A percentile compares a stretch with the other conserved stretches of the same genome.
Evolutionary conservation across 495 filamentous ascomycete species (phyloP).

Genomic region (Aspergillus sclerotioniger): DNA sequence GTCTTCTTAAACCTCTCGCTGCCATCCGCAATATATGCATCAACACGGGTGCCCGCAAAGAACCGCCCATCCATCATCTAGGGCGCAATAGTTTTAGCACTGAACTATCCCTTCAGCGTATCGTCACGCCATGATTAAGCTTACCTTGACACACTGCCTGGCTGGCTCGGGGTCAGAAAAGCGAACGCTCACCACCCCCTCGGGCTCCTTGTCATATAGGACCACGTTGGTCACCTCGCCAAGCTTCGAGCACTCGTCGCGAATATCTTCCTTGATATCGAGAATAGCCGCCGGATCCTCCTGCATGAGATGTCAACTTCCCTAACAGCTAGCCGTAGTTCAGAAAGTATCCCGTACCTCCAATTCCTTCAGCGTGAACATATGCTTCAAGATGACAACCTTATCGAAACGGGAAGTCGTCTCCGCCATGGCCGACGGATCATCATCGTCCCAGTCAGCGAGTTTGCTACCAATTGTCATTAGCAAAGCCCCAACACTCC

Average conservation of each 20-base stretch:
- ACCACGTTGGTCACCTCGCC: conserved; percentile 88
- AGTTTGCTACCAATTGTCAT: conserved; percentile 60
- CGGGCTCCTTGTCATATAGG: conserved; percentile 83
- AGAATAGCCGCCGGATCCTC: conserved; percentile 80
- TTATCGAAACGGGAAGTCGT: conserved; percentile 67
- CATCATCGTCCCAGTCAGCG: conserved; percentile 91
- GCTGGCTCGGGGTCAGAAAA: conserved; percentile 71
- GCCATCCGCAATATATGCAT: conserved; percentile 74
- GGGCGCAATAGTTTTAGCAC: background rate
- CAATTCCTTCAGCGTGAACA: conserved; percentile 88
- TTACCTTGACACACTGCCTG: conserved; percentile 64
- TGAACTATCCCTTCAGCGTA: background rate
- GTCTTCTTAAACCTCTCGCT: conserved; percentile 75
- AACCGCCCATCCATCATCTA: conserved; percentile 76
- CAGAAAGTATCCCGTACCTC: conserved; percentile 42
- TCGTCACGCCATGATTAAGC: conserved; percentile 4
- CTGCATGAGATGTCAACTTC: conserved; percentile 33
- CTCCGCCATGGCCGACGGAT: conserved; percentile 57
- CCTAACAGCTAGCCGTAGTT: background rate
- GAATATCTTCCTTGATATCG: conserved; percentile 93
- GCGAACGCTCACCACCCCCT: conserved; percentile 80
- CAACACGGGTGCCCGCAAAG: conserved; percentile 71
- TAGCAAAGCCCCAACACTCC: conserved; percentile 9
- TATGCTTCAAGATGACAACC: conserved; percentile 83
- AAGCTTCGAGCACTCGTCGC: conserved; percentile 82